Base-by-base conservation (phyloP, 2,329 filamentous ascomycete genomes). In the Sarocladium oryzae region DNA sequence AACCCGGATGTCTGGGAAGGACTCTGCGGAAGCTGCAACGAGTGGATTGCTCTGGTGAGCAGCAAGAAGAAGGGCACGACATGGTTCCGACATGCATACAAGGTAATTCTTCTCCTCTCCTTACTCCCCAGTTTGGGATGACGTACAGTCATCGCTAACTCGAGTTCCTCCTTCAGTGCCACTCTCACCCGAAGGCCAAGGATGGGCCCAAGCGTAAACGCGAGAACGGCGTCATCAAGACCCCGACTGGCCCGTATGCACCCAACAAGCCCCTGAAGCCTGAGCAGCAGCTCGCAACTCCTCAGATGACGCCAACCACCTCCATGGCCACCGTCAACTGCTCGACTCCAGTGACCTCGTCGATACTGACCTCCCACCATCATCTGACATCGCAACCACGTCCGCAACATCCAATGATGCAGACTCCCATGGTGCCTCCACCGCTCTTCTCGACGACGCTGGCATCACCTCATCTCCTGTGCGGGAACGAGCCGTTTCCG, bases 41-140 rank as follows among this genome's bases (percentile, higher is more conserved):
- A 89, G 55, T 91, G 87, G 87, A 85, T 91, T 57, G 83, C 85
- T 11, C 72, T 91, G 32, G 86, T 90, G 37, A 91, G 86, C 70
- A 89, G 84, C 65, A 92, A 92, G 72, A 92, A 92, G 74, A 91
- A 92, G 71, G 88, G 88, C n/a, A 95, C 88, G 1, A 91, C 88
- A 3, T 95, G 88, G 88, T 95, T 92, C 67, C 77, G 89, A 57
- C 89, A 95, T 67, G 88, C 88, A 43, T 93, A 93, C 73, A 93
- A 92, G 78, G 86, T 88, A 68, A 65, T 71, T 65, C 20, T 24
- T 21, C 26, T 32, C 23, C 40, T 30, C 10, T 28, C 24, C 4
- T 23, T 20, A 7, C n/a, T 10, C 9, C 10, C 6, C 38, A 41
- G 16, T 24, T 24, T n/a, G 8, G 8, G 15, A 32, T 15, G 30